phyloP scores from a whole-genome alignment of 371 early-diverging fungal species.

The Lichtheimia ornata region DNA sequence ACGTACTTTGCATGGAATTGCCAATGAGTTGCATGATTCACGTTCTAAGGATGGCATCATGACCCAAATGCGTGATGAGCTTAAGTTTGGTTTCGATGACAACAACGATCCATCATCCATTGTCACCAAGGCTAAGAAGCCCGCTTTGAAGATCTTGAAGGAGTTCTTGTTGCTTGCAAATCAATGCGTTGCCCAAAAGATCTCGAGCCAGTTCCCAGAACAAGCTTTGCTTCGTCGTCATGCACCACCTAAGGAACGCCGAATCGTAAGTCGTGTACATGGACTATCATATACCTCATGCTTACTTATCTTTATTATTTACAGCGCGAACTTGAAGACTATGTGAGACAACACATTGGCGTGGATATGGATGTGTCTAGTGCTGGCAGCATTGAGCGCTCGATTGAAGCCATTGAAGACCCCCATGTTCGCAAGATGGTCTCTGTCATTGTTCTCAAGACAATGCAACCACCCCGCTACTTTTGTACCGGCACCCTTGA shows the following conservation, averaged over 20 bases:
- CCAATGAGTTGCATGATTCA: conserved; percentile 71
- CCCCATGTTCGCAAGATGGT: conserved; percentile 50
- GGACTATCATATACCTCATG: not conserved
- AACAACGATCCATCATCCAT: not conserved
- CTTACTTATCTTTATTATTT: not conserved
- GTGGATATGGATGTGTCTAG: conserved; percentile 49
- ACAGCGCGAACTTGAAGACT: conserved; percentile 52
- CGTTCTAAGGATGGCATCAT: conserved; percentile 72
- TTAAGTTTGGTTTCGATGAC: conserved; percentile 71
- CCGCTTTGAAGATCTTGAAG: conserved; percentile 16
- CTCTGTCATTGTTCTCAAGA: conserved; percentile 66
- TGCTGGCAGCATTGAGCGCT: conserved; percentile 61
- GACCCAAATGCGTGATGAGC: conserved; percentile 62
- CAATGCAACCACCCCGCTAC: conserved; percentile 85
- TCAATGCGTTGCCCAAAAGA: conserved; percentile 82
- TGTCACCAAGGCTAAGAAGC: not conserved
- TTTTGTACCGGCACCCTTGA: conserved; percentile 83
- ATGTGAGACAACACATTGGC: conserved; percentile 55
- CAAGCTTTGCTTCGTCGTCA: conserved; percentile 83
- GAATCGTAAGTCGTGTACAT: conserved; percentile 24
- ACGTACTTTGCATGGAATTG: conserved; percentile 71
- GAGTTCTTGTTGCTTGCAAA: conserved; percentile 95
- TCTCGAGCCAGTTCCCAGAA: conserved; percentile 77
- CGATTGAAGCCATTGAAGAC: conserved; percentile 67
- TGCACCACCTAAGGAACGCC: conserved; percentile 53